Base-by-base conservation (phyloP, 2,329 filamentous ascomycete species). In the Mariannaea sp. region DNA sequence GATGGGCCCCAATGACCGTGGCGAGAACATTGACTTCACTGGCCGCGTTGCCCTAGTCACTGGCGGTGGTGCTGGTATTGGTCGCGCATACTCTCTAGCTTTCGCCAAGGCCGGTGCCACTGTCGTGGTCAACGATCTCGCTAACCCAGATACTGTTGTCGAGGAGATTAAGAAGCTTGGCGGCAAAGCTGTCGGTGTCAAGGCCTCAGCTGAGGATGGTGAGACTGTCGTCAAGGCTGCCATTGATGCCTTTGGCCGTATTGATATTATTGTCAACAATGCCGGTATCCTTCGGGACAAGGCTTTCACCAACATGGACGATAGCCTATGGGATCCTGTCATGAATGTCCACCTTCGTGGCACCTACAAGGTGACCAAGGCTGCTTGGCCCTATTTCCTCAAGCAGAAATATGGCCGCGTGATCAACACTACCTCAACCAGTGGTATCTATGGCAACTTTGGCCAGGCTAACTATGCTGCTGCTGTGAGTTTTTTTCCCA, bases 341-440 rank as follows among this genome's bases (percentile, higher is more conserved):
- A 76, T 97, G 76, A 89, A 92, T 66, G 92, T 97, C 50, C 94
- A 99, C 74, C 83, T 96, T 39, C 85, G 90, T 64, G 93, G 94
- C 64, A 99, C 94, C 57, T 99, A 96, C 80, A 96, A 96, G 79
- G 85, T 93, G 61, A 93, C 91, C 70, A 97, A 96, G 83, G 94
- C 94, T 57, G 94, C 94, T 16, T 99, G 93, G 92, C 94, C 94
- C 44, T 89, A 95, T 75, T 90, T 99, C 81, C 81, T 97, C 46
- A 96, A 97, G 83, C 94, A 99, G 75, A 97, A 97, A 81, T 99
- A 97, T 69, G 94, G 94, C 63, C 91, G 94, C 68, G 86, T 99
- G 57, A 81, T 99, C 69, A 99, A 99, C 82, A 99, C 94, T 41
- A 94, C 94, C 33, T 96, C 91, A 29, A 97, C 94, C 42, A 95